phyloP scores from a whole-genome alignment of 495 filamentous ascomycete species.

The Penicillium longicatenatum region DNA sequence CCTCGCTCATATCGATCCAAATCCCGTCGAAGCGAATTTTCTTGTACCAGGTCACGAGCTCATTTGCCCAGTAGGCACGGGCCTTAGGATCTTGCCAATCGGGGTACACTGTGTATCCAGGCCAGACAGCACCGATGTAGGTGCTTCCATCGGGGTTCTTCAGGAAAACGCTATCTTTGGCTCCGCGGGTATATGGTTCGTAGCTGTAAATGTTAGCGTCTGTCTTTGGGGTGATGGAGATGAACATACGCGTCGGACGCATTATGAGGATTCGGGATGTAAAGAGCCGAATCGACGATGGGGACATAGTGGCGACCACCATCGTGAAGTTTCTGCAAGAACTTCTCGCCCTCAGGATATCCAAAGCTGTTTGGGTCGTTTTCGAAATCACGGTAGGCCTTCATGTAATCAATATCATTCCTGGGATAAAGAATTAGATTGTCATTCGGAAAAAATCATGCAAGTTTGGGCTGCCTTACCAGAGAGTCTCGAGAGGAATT shows the following conservation, averaged over 20 bases:
- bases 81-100: constrained; percentile 62
- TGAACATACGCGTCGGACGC: constrained; percentile 60
- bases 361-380: constrained; percentile 54
- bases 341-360: constrained; percentile 54
- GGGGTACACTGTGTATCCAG: constrained; percentile 65
- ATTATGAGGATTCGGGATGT: constrained; percentile 73
- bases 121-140: constrained; percentile 68
- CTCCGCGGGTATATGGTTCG: constrained; percentile 65
- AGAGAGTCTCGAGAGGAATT: constrained; percentile 69
- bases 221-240: not conserved
- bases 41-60: constrained; percentile 60
- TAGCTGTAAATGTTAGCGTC: constrained; percentile 43
- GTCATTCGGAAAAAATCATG: not conserved
- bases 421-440: constrained; percentile 26
- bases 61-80: constrained; percentile 70
- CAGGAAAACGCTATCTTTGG: constrained; percentile 62
- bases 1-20: constrained; percentile 68
- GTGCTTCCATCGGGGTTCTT: constrained; percentile 62
- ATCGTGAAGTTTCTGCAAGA: constrained; percentile 65
- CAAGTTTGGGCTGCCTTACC: constrained; percentile 39
- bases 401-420: constrained; percentile 63
- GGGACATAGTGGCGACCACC: constrained; percentile 76
- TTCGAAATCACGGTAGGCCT: constrained; percentile 59
- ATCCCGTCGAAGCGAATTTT: constrained; percentile 62
- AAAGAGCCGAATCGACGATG: constrained; percentile 83